Conservation (phyloP, 495 filamentous ascomycete genomes). For the Talaromyces thailandensis region DNA sequence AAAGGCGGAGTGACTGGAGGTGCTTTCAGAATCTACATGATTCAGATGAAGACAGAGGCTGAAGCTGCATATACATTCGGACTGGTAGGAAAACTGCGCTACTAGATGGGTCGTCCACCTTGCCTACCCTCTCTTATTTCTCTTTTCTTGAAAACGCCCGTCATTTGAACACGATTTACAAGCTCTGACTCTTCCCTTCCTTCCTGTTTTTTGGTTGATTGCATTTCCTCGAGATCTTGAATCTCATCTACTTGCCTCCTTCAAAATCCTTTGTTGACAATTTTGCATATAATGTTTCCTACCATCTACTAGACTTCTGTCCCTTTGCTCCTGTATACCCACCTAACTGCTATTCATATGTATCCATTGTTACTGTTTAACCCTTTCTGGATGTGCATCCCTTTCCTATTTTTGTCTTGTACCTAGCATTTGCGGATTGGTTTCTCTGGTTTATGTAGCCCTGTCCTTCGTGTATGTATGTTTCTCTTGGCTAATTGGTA, state of each 20-base stretch:
- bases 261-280: neutral
- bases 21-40: constrained; percentile 69
- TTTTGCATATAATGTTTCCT: constrained; percentile 6
- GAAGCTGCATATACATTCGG: constrained; percentile 54
- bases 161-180: neutral
- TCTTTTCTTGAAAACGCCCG: neutral
- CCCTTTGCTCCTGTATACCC: constrained; percentile 17
- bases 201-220: neutral
- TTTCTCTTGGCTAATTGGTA: neutral
- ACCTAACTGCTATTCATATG: neutral
- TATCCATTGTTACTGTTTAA: neutral
- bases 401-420: neutral
- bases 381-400: neutral
- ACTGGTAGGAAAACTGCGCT: constrained; percentile 49
- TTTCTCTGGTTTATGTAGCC: neutral
- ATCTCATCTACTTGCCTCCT: neutral
- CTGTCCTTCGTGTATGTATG: neutral
- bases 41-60: constrained; percentile 63
- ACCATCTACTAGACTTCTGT: constrained; percentile 8
- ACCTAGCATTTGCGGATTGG: neutral
- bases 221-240: neutral
- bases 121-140: neutral
- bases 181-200: neutral
- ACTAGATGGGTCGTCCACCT: constrained; percentile 26
- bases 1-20: constrained; percentile 63